A percentile compares a stretch with the other conserved stretches of the same genome.
phyloP scores from a whole-genome alignment of 208 protist genomes.

The Phytomonas francai region DNA sequence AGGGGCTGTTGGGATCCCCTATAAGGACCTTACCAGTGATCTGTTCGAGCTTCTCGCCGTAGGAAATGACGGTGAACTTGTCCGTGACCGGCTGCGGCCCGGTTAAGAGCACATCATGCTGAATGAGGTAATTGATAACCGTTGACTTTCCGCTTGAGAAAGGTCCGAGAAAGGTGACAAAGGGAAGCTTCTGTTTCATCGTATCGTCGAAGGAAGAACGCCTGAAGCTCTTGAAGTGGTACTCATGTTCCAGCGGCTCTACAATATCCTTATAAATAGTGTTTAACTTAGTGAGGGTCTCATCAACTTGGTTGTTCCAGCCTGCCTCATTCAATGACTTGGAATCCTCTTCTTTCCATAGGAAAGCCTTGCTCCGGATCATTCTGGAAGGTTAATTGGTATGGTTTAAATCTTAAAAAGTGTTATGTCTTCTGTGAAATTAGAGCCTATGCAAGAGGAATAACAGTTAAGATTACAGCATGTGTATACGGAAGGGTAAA shows the following conservation, averaged over 20 bases:
- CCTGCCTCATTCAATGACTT: constrained; percentile 25
- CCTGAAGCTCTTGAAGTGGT: constrained; percentile 56
- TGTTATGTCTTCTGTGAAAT: too few relatives aligned
- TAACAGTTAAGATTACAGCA: too few relatives aligned
- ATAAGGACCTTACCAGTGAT: constrained; percentile 87
- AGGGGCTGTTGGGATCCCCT: constrained; percentile 81
- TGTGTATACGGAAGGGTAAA: too few relatives aligned
- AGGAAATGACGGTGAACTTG: constrained; percentile 92
- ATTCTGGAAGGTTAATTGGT: neutral
- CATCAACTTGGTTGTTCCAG: constrained; percentile 66
- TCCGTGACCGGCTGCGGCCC: constrained; percentile 93
- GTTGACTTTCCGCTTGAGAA: constrained; percentile 91
- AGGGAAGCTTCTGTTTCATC: constrained; percentile 66
- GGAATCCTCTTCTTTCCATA: neutral
- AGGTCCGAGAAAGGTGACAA: constrained; percentile 83
- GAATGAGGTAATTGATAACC: constrained; percentile 92
- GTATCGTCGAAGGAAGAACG: constrained; percentile 63
- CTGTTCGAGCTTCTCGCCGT: constrained; percentile 67
- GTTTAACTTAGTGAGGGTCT: constrained; percentile 35
- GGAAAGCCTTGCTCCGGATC: neutral
- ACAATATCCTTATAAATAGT: constrained; percentile 49
- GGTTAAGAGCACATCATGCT: constrained; percentile 73
- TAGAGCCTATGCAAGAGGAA: too few relatives aligned
- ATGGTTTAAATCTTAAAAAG: too few relatives aligned
- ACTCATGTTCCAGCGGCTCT: constrained; percentile 54